Conservation (phyloP, 73 alveolate species). For the Paramecium sonneborni region DNA sequence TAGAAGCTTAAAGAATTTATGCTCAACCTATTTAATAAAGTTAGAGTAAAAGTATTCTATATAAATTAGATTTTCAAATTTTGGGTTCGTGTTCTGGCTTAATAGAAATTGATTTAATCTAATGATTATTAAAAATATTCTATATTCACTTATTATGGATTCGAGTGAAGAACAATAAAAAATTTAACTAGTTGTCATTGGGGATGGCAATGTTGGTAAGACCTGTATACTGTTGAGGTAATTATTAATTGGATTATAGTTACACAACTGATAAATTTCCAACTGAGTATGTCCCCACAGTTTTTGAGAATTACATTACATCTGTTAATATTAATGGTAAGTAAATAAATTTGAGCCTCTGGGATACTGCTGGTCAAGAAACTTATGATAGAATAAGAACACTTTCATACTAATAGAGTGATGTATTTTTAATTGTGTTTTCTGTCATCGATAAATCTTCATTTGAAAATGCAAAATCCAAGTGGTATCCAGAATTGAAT, state of each 20-base stretch:
- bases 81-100: background rate
- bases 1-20: background rate
- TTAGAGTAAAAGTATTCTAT: background rate
- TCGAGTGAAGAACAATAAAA: background rate
- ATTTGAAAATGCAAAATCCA: slow-evolving; percentile 68
- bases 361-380: slow-evolving; percentile 87
- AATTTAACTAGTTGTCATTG: slow-evolving; percentile 72
- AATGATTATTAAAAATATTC: background rate
- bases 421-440: slow-evolving; percentile 75
- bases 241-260: background rate
- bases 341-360: slow-evolving; percentile 70
- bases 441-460: slow-evolving; percentile 74
- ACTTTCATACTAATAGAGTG: slow-evolving; percentile 72
- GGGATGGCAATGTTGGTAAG: slow-evolving; percentile 83
- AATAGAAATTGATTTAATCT: background rate
- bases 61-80: background rate
- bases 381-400: slow-evolving; percentile 80
- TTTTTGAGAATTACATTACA: slow-evolving; percentile 74
- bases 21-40: background rate
- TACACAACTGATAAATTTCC: slow-evolving; percentile 78
- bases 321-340: slow-evolving; percentile 67
- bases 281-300: slow-evolving; percentile 78
- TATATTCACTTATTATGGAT: background rate
- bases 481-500: slow-evolving; percentile 75
- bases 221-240: slow-evolving; percentile 76